phyloP scores from a whole-genome alignment of 2,329 filamentous ascomycete genomes.

The Trichophyton equinum region DNA sequence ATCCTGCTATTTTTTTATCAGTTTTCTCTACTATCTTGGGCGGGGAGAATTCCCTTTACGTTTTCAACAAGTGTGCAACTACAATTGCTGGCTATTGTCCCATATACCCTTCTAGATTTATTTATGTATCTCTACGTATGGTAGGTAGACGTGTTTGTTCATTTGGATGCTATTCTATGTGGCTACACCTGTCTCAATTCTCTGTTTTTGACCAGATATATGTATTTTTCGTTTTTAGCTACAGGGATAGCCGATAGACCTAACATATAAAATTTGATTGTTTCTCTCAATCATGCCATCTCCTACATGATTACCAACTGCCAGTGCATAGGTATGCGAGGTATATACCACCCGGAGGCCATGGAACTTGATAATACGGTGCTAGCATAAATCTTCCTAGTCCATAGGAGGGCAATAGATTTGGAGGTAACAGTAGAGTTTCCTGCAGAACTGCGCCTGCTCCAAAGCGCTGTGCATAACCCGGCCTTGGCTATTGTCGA shows the following conservation, averaged over 20 bases:
- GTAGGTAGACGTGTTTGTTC: neutral
- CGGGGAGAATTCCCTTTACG: neutral
- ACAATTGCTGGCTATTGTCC: neutral
- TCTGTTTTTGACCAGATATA: neutral
- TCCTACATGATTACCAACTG: neutral
- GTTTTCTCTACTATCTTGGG: neutral
- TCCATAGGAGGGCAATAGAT: too few relatives aligned
- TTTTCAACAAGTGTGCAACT: neutral
- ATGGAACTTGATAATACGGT: too few relatives aligned
- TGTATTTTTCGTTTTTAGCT: neutral
- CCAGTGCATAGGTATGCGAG: neutral
- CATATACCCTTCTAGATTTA: constrained; percentile 5
- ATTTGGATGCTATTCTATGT: too few relatives aligned
- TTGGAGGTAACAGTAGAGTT: too few relatives aligned
- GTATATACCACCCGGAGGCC: too few relatives aligned
- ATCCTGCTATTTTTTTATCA: neutral
- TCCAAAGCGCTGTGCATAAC: too few relatives aligned
- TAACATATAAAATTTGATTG: neutral
- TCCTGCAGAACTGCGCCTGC: too few relatives aligned
- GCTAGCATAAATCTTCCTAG: too few relatives aligned
- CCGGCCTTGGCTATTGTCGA: too few relatives aligned
- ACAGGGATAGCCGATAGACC: neutral
- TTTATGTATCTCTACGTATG: neutral
- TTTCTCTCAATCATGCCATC: neutral
- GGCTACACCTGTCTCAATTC: neutral